Base-by-base conservation (phyloP, 2,329 filamentous ascomycete species). In the Colletotrichum tofieldiae region DNA sequence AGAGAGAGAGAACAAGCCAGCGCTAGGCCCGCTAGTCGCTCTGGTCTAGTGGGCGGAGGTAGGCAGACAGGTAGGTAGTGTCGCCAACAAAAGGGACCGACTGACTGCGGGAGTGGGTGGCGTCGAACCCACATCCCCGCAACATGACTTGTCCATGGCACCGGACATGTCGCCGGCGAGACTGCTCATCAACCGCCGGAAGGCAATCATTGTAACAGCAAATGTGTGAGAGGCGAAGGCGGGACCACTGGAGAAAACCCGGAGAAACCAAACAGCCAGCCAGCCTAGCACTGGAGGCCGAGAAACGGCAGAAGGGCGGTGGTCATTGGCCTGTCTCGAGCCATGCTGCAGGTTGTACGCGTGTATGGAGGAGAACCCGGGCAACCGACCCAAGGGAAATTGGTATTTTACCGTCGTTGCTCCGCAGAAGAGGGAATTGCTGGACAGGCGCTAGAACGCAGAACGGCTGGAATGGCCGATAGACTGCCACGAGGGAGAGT, bases 181-280 rank as follows among this genome's bases (percentile, higher is more conserved):
- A 67, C 68, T 56, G 68, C 43, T 51, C 65, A 59, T 71, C 68
- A 68, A 58, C 51, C 51, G 41, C 29, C 51, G 58, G 64, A 7
- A 43, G 45, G 29, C 11, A 56, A 9, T 29, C 35, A n/a, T 63
- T 68, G 68, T 67, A 45, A 71, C 68, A 51, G 45, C 49, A 58
- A 63, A 37, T 63, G 65, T 67, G 52, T 58, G 68, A 68, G 43
- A 47, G 59, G 29, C 20, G 26, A 8, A 43, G 23, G 35, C 18
- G 59, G 23, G 23, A 5, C 23, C 32, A 26, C 32, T 62, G n/a
- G 45, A 51, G 45, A 39, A 29, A 2, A 14, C 20, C 8, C 11
- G n/a, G 45, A 41, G 32, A 39, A 62, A 49, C 32, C 45, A 62
- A 62, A 62, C n/a, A 3, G 26, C 11, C 23, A 26, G 23, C 14